Conservation (phyloP, 768 basidiomycete genomes). For the Mycena crocata region DNA sequence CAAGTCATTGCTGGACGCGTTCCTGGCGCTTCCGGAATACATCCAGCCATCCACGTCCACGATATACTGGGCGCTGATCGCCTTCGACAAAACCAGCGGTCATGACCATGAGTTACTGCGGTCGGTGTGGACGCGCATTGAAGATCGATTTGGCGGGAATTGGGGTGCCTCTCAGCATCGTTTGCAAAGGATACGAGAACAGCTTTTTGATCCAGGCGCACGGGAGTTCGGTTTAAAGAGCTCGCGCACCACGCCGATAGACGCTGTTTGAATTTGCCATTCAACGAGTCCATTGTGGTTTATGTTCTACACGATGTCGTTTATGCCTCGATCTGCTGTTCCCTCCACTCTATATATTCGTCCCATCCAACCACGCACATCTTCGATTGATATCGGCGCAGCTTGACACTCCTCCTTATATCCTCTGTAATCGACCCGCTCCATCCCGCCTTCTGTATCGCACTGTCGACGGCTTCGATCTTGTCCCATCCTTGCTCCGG, state of each 20-base stretch:
- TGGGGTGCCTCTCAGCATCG: conserved; percentile 60
- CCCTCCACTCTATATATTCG: conserved; percentile 83
- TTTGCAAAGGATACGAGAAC: conserved; percentile 51
- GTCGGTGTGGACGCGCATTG: conserved; percentile 66
- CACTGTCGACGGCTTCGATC: conserved; percentile 89
- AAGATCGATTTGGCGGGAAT: conserved; percentile 61
- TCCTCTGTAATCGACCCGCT: conserved; percentile 85
- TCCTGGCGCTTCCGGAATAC: conserved; percentile 65
- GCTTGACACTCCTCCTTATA: conserved; percentile 76
- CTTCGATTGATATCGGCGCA: conserved; percentile 87
- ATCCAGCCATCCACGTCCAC: conserved; percentile 56
- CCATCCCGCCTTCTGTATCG: conserved; percentile 96
- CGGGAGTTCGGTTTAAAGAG: background rate
- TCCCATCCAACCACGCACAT: conserved; percentile 77
- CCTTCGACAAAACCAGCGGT: conserved; percentile 71
- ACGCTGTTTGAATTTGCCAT: conserved; percentile 8
- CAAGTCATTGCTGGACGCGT: conserved; percentile 66
- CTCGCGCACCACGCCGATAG: background rate
- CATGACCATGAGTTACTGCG: conserved; percentile 63
- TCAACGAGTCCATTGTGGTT: conserved; percentile 15
- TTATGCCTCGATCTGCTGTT: conserved; percentile 43
- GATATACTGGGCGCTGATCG: conserved; percentile 76
- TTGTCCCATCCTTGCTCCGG: conserved; percentile 95
- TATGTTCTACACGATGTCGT: conserved; percentile 17
- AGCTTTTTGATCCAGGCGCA: conserved; percentile 42